Evolutionary conservation across 2,329 filamentous ascomycete genomes (phyloP).

Genomic region (Zasmidium citrigriseum): DNA sequence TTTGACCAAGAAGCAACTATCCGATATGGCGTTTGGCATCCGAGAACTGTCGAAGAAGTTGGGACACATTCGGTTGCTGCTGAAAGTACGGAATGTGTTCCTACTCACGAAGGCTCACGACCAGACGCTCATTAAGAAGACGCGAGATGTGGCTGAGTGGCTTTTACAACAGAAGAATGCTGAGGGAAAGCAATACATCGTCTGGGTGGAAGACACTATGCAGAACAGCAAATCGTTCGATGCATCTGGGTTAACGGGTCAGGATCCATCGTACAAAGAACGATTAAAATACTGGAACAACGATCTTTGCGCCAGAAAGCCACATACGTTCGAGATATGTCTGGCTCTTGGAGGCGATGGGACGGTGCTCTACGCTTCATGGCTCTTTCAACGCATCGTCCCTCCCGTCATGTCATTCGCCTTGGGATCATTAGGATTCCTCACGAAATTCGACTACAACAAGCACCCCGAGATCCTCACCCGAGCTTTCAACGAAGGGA

Average conservation of each 20-base stretch:
- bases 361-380: slow-evolving; percentile 94
- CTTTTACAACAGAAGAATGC: slow-evolving; percentile 68
- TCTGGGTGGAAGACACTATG: slow-evolving; percentile 78
- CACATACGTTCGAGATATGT: slow-evolving; percentile 90
- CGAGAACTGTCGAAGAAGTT: slow-evolving; percentile 84
- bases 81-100: slow-evolving; percentile 81
- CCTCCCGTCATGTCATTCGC: slow-evolving; percentile 91
- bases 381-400: slow-evolving; percentile 94
- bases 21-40: slow-evolving; percentile 96
- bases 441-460: slow-evolving; percentile 94
- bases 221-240: slow-evolving; percentile 73
- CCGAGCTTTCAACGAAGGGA: slow-evolving; percentile 75
- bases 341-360: slow-evolving; percentile 82
- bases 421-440: slow-evolving; percentile 86
- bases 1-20: slow-evolving; percentile 90
- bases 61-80: slow-evolving; percentile 77
- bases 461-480: slow-evolving; percentile 69
- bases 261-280: slow-evolving; percentile 55
- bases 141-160: slow-evolving; percentile 77
- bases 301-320: slow-evolving; percentile 72
- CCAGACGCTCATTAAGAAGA: slow-evolving; percentile 72
- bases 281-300: slow-evolving; percentile 83
- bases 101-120: slow-evolving; percentile 92
- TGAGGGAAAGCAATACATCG: slow-evolving; percentile 64
- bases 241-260: slow-evolving; percentile 64